phyloP scores from a whole-genome alignment of 148 eudicot genomes.

The Diospyros kaki region DNA sequence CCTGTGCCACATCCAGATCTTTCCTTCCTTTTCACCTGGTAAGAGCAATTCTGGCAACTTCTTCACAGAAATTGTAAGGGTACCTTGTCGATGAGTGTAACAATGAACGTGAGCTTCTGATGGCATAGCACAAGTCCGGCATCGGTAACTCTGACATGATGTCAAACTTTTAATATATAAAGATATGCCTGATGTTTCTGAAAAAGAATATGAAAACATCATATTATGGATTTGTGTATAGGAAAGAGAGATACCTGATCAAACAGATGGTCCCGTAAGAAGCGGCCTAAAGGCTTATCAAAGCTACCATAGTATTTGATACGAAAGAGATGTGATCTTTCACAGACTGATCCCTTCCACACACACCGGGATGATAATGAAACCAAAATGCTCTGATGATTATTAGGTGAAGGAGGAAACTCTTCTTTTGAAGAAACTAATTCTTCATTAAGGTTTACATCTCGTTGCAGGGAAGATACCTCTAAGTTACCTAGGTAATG shows the following conservation, averaged over 20 bases:
- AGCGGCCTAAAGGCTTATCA: constrained; percentile 94
- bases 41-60: constrained; percentile 64
- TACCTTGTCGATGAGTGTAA: constrained; percentile 93
- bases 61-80: constrained; percentile 93
- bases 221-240: not conserved
- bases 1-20: constrained; percentile 99
- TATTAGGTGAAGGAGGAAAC: constrained; percentile 79
- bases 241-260: constrained; percentile 55
- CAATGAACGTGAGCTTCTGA: constrained; percentile 96
- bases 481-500: constrained; percentile 23
- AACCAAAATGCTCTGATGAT: constrained; percentile 86
- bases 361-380: constrained; percentile 85
- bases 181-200: constrained; percentile 1
- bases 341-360: constrained; percentile 96
- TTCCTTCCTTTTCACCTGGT: constrained; percentile 87
- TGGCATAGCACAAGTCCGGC: constrained; percentile 79
- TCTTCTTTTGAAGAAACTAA: constrained; percentile 54
- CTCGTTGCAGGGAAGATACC: constrained; percentile 30
- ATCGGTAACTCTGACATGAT: constrained; percentile 55
- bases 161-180: not conserved
- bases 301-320: constrained; percentile 88
- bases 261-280: constrained; percentile 81
- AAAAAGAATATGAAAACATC: not conserved
- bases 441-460: constrained; percentile 35
- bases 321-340: constrained; percentile 86